Base-by-base conservation (phyloP, 1,139 yeast species). In the Debaryomyces fabryi region DNA sequence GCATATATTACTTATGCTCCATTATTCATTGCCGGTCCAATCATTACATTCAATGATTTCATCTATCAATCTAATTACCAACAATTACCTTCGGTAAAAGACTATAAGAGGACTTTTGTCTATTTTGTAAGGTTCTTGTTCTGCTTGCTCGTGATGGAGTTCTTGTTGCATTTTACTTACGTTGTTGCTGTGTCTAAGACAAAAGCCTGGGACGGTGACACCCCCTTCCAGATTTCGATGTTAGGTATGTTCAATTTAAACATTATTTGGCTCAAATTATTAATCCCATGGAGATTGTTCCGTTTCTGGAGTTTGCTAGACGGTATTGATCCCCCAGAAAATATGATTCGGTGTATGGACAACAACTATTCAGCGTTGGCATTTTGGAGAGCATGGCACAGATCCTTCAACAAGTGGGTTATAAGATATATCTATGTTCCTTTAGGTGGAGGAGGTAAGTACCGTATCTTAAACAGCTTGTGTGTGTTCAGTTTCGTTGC, bases 351-450 rank as follows among this genome's bases (percentile, higher is more conserved):
- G 49, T 92, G 99, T 63, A 90, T 95, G 83, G 88, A 90, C 65
- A 90, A 95, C 67, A 95, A 93, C 67, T 93, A 86, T 65, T 87
- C 96, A 23, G 95, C 97, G 0, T 68, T 89, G 52, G 91, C 96
- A 9, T 95, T 95, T 65, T 95, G 99, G 99, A 80, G 99, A 62
- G 96, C 97, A 2, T 95, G 99, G 99, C 99, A 95, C 65, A 79
- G 98, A 58, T 87, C 96, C 37, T 95, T 76, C 70, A 92, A 93
- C 68, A 80, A 88, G 56, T 95, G 97, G 96, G 86, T 89, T 38
- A 78, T 88, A 15, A 76, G 96, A 53, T 85, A 85, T 58, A 79
- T 93, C 41, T 93, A 93, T 60, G 78, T 92, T 18, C 98, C 98
- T 2, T 71, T 93, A 52, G 81, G 81, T 6, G 98, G 98, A 4